phyloP scores from a whole-genome alignment of 1,284 basidiomycete genomes.

The Trichosporon sp. region DNA sequence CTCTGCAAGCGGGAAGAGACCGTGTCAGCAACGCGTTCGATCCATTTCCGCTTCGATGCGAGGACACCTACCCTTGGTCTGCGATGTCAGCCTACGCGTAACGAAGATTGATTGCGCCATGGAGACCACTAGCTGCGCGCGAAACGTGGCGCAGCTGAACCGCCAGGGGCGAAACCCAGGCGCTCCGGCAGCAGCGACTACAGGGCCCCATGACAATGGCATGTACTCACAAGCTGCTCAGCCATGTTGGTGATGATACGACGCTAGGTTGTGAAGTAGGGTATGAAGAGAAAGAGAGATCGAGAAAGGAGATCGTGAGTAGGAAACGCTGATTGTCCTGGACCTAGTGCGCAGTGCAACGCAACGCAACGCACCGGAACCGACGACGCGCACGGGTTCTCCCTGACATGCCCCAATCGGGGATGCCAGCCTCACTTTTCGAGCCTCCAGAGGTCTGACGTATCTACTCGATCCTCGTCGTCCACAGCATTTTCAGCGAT shows the following conservation, averaged over 20 bases:
- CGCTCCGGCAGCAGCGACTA: background rate
- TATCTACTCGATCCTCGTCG: background rate
- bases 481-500: background rate
- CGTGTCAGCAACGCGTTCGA: slow-evolving; percentile 9
- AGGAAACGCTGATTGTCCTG: background rate
- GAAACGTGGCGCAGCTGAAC: background rate
- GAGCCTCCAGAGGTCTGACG: background rate
- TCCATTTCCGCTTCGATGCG: background rate
- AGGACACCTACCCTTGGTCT: slow-evolving; percentile 61
- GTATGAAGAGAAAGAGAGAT: slow-evolving; percentile 5
- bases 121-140: background rate
- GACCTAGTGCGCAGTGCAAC: background rate
- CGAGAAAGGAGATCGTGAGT: background rate
- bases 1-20: slow-evolving; percentile 21
- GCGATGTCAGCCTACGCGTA: slow-evolving; percentile 15
- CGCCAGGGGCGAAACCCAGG: background rate
- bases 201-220: background rate
- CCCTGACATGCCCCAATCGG: background rate
- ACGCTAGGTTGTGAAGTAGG: slow-evolving; percentile 1
- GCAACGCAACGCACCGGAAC: slow-evolving; percentile 1
- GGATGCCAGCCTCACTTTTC: background rate
- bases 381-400: slow-evolving; percentile 4
- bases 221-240: slow-evolving; percentile 60
- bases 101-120: background rate
- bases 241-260: slow-evolving; percentile 53